Base-by-base conservation (phyloP, 116 monocot genomes). In the Cymodocea nodosa region DNA sequence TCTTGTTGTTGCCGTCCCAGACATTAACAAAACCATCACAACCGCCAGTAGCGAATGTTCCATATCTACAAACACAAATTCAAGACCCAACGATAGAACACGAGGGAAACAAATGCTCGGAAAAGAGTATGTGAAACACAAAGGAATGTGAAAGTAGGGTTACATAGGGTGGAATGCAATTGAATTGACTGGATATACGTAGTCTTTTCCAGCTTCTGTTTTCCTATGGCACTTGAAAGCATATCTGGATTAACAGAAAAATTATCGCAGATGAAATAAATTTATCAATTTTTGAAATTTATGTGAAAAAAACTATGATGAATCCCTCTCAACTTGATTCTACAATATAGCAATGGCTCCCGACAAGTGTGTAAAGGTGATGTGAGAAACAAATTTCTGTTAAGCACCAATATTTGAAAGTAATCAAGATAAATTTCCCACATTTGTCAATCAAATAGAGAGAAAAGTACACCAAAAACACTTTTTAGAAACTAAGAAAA, bases 1-100 rank as follows among this genome's bases (percentile, higher is more conserved):
- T 95, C 80, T 95, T 95, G 54, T 95, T 95, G 73, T 78, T 90
- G 14, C 94, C 94, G 77, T 94, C 94, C 94, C 94, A 94, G 23
- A 94, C 90, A 76, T 94, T 90, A 5, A 95, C 94, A 79, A 68
- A 87, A 17, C 94, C 94, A 81, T 95, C 94, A 68, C 94, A 95
- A 24, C 94, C 94, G 51, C 94, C 94, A 62, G 94, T 95, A 37
- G 94, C 90, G 85, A 95, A 95, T 23, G 94, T 95, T 54, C 94
- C 94, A 74, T 90, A 90, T 65, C 94, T 95, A 72, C 62, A 80
- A 60, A 69, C 40, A 44, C 3, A 52, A 76, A 56, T 64, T 23
- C 30, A 48, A 77, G 23, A 4, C 65, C 2, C 20, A 23, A 63
- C 49, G 30, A 0, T 58, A 36, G 3, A 30, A 65, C 20, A 23